A percentile compares a stretch with the other conserved stretches of the same genome.
Conservation (phyloP, 805 yeast species). For the Lipomyces orientalis region DNA sequence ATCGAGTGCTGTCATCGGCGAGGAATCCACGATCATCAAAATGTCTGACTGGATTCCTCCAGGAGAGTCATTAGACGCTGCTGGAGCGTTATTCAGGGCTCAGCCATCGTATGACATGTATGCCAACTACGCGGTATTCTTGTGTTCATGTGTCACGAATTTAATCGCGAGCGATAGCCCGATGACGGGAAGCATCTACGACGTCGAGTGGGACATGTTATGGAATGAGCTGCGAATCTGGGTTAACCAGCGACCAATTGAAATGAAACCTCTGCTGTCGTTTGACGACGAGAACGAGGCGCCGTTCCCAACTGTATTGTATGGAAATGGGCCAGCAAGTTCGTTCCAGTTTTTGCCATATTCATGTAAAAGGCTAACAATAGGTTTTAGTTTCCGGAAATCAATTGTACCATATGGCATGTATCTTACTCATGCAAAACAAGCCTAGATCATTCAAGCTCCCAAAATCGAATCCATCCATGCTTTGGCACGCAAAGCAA, state of each 20-base stretch:
- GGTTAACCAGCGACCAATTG: slow-evolving; percentile 48
- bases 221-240: slow-evolving; percentile 52
- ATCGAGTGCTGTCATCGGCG: slow-evolving; percentile 49
- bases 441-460: slow-evolving; percentile 50
- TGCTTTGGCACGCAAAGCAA: slow-evolving; percentile 52
- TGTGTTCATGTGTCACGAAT: slow-evolving; percentile 49
- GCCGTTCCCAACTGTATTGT: slow-evolving; percentile 50
- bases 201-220: slow-evolving; percentile 49
- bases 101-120: slow-evolving; percentile 47
- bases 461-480: slow-evolving; percentile 40
- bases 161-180: slow-evolving; percentile 43
- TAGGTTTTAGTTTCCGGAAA: slow-evolving; percentile 44
- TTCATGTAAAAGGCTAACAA: neutral
- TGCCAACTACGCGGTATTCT: slow-evolving; percentile 51
- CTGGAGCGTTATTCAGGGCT: slow-evolving; percentile 20
- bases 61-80: slow-evolving; percentile 10
- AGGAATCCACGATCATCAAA: slow-evolving; percentile 48
- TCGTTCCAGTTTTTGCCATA: neutral
- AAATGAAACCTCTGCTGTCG: slow-evolving; percentile 47
- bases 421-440: slow-evolving; percentile 49
- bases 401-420: slow-evolving; percentile 50
- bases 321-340: slow-evolving; percentile 48
- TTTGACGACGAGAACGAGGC: slow-evolving; percentile 39
- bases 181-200: slow-evolving; percentile 40
- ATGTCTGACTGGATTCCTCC: slow-evolving; percentile 48